phyloP scores from a whole-genome alignment of 2,329 filamentous ascomycete genomes.

The Penicillium rolfsii region DNA sequence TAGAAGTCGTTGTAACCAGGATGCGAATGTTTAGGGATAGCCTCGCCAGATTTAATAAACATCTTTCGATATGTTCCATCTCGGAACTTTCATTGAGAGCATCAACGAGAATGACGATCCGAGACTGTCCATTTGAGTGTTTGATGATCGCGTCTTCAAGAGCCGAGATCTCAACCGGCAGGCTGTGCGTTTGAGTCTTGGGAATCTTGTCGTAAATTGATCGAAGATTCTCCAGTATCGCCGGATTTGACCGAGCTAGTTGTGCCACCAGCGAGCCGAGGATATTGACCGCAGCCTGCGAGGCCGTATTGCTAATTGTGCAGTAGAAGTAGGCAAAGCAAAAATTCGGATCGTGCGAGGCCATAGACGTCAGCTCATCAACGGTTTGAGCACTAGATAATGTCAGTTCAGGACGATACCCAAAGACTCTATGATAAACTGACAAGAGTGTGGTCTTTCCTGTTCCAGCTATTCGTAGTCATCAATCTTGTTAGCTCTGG shows the following conservation, averaged over 20 bases:
- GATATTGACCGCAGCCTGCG: conserved; percentile 19
- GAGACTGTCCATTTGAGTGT: conserved; percentile 8
- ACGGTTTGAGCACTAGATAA: conserved; percentile 22
- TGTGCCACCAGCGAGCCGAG: conserved; percentile 27
- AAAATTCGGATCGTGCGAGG: conserved; percentile 10
- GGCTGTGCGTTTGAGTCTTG: conserved; percentile 19
- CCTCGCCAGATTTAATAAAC: conserved; percentile 18
- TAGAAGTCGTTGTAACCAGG: conserved; percentile 22
- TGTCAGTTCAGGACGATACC: background rate
- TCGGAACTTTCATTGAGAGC: conserved; percentile 28
- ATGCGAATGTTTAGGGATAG: conserved; percentile 20
- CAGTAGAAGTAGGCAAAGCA: conserved; percentile 27
- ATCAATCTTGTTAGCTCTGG: background rate
- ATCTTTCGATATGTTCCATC: conserved; percentile 13
- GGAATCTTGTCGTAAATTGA: conserved; percentile 17
- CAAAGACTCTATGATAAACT: background rate
- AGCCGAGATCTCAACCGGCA: conserved; percentile 15
- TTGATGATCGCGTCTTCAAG: conserved; percentile 24
- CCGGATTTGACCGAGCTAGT: conserved; percentile 13
- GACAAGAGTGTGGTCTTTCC: conserved; percentile 29
- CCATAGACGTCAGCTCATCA: conserved; percentile 17
- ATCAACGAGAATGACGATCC: conserved; percentile 22
- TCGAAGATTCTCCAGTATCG: conserved; percentile 18
- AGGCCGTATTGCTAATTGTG: conserved; percentile 22
- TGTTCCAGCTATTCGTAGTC: conserved; percentile 18